Evolutionary conservation across 2,329 filamentous ascomycete genomes (phyloP).

Genomic region (Teratosphaeria gauchensis): DNA sequence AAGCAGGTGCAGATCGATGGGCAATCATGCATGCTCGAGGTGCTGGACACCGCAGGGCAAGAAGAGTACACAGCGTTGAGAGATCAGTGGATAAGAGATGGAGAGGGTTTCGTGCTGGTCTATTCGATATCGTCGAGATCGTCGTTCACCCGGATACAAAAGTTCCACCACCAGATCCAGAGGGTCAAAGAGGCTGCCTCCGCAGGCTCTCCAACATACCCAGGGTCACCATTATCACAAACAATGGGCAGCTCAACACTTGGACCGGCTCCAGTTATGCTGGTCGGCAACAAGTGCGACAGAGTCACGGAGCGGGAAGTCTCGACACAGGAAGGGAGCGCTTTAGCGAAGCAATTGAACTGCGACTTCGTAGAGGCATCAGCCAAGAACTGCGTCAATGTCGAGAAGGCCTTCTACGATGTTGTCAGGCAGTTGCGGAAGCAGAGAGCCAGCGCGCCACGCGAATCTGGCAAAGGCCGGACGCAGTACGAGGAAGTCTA

Average conservation of each 20-base stretch:
- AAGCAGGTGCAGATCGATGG: slow-evolving; percentile 77
- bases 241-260: slow-evolving; percentile 45
- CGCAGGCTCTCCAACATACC: slow-evolving; percentile 65
- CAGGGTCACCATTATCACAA: slow-evolving; percentile 59
- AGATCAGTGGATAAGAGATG: slow-evolving; percentile 97
- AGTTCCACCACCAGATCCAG: slow-evolving; percentile 94
- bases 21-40: slow-evolving; percentile 94
- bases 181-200: slow-evolving; percentile 83
- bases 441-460: slow-evolving; percentile 45
- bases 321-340: slow-evolving; percentile 89
- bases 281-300: slow-evolving; percentile 98
- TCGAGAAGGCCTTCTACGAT: slow-evolving; percentile 97
- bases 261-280: slow-evolving; percentile 82
- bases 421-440: slow-evolving; percentile 84
- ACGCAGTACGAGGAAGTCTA: neutral
- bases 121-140: slow-evolving; percentile 97
- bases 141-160: slow-evolving; percentile 88
- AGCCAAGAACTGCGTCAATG: slow-evolving; percentile 96
- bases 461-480: slow-evolving; percentile 2
- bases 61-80: slow-evolving; percentile 96
- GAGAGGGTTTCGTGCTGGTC: slow-evolving; percentile 93
- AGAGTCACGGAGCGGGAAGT: slow-evolving; percentile 92
- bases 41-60: slow-evolving; percentile 92
- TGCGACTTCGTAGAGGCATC: slow-evolving; percentile 97
- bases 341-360: slow-evolving; percentile 79